Evolutionary conservation across 1,284 basidiomycete genomes (phyloP).

Genomic region (Ceratobasidium sp.): DNA sequence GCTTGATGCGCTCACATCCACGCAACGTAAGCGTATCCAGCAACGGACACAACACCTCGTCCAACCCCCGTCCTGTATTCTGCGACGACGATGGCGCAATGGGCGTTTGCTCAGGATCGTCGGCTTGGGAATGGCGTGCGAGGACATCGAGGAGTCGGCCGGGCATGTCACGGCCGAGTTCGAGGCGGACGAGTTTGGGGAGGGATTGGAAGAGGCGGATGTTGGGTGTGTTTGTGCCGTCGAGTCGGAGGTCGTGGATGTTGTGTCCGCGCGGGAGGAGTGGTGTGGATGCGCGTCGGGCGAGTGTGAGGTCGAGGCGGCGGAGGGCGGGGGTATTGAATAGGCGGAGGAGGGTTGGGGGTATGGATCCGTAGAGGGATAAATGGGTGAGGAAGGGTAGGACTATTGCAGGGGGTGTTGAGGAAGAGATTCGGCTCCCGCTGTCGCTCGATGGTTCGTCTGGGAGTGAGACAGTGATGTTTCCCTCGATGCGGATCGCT

Average conservation of each 20-base stretch:
- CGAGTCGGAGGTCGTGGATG: constrained; percentile 23
- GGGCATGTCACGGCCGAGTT: constrained; percentile 26
- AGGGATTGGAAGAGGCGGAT: constrained; percentile 28
- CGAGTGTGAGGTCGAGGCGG: constrained; percentile 26
- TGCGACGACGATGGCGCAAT: constrained; percentile 1
- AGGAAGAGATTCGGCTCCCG: background rate
- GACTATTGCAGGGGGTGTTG: constrained; percentile 10
- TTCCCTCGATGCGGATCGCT: background rate
- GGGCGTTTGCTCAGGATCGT: constrained; percentile 18
- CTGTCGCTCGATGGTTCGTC: constrained; percentile 1
- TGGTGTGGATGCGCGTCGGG: constrained; percentile 6
- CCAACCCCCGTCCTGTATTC: background rate
- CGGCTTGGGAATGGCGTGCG: background rate
- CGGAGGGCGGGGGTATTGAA: constrained; percentile 34
- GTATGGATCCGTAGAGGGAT: constrained; percentile 13
- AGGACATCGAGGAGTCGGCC: constrained; percentile 19
- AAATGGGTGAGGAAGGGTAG: constrained; percentile 32
- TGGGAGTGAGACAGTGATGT: background rate
- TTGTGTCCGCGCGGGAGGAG: constrained; percentile 25
- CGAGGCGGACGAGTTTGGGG: constrained; percentile 29
- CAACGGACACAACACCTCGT: constrained; percentile 22
- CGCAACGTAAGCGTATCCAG: constrained; percentile 34
- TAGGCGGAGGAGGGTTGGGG: constrained; percentile 22
- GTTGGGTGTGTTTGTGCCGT: constrained; percentile 16
- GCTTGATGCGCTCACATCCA: constrained; percentile 18